Evolutionary conservation across 768 basidiomycete genomes (phyloP), one percentile per base, ranked within the genome.

Genomic region (Tephrocybe sp.): DNA sequence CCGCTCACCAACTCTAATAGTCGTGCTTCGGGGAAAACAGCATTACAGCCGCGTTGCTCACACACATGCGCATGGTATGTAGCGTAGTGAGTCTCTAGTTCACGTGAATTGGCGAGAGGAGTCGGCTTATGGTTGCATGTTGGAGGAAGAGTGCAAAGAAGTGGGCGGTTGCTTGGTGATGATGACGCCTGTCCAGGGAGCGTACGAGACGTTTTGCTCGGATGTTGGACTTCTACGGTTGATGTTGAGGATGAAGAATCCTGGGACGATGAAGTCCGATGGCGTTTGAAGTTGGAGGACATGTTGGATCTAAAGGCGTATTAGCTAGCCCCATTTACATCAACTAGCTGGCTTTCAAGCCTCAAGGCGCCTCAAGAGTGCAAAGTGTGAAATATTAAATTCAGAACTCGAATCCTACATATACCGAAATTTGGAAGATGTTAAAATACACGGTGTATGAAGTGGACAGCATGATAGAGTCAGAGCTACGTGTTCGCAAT

Each of bases 51-150:
- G 9, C 65, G 63, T 50, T 79, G 72, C 59, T 84, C 87, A 59
- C 91, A 91, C 1, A 93, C 87, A 64, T 91, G 89, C 0, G 89
- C 86, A 62, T 92, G 89, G 62, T 85, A 89, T 14, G 76, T 87
- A 31, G 86, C 86, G 62, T 94, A 93, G 68, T 94, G 92, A 38
- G 78, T 67, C 61, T 94, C 91, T 7, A 93, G 77, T 54, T 91
- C 91, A 35, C 75, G 77, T 39, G 82, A 77, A 59, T 78, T 77
- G 1, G 76, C 71, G 39, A 93, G 75, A n/a, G 74, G 71, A 1
- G 88, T 89, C 0, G 88, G 80, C 1, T 62, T 70, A 57, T 72
- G 78, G 50, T 84, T 80, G 67, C 92, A 95, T 38, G 90, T 93
- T 16, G 92, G 92, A 1, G 92, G 89, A 14, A 94, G 74, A 5